A percentile compares a stretch with the other conserved stretches of the same genome.
phyloP scores from a whole-genome alignment of 1,139 yeast species.

The Maudiozyma humilis region DNA sequence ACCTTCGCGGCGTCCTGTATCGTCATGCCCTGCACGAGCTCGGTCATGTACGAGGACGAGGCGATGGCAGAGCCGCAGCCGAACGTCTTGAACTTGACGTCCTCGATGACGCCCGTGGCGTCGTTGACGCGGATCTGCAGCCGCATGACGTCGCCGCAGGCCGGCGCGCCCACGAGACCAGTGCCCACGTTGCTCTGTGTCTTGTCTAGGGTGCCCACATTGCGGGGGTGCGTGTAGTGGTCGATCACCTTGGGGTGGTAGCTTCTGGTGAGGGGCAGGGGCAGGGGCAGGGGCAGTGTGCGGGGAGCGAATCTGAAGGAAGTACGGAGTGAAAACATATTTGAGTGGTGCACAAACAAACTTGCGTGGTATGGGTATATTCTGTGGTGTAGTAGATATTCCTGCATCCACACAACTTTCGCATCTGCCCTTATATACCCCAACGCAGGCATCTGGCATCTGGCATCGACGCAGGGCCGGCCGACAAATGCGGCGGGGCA shows the following conservation, averaged over 20 bases:
- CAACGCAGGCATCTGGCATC: too few relatives aligned
- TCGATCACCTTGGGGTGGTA: constrained; percentile 80
- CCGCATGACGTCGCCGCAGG: constrained; percentile 98
- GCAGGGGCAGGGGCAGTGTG: too few relatives aligned
- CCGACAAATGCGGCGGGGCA: too few relatives aligned
- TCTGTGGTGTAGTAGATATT: too few relatives aligned
- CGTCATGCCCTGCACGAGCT: constrained; percentile 89
- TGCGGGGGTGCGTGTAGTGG: constrained; percentile 93
- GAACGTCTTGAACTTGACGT: constrained; percentile 94
- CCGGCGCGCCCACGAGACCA: constrained; percentile 97
- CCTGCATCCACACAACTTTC: too few relatives aligned
- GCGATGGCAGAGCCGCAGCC: constrained; percentile 99
- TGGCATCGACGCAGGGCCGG: too few relatives aligned
- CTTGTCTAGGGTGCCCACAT: constrained; percentile 89
- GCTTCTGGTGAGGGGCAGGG: too few relatives aligned
- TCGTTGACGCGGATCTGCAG: constrained; percentile 90
- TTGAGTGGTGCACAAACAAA: too few relatives aligned
- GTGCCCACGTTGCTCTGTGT: constrained; percentile 79
- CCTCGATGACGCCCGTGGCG: constrained; percentile 80
- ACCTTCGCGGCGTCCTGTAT: constrained; percentile 88
- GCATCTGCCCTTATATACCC: too few relatives aligned
- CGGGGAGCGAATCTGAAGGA: too few relatives aligned
- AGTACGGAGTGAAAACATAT: too few relatives aligned
- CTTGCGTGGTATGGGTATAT: too few relatives aligned
- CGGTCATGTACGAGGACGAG: constrained; percentile 88